Conservation (phyloP, 164 flowering plant genomes). For the Liquidambar formosana region DNA sequence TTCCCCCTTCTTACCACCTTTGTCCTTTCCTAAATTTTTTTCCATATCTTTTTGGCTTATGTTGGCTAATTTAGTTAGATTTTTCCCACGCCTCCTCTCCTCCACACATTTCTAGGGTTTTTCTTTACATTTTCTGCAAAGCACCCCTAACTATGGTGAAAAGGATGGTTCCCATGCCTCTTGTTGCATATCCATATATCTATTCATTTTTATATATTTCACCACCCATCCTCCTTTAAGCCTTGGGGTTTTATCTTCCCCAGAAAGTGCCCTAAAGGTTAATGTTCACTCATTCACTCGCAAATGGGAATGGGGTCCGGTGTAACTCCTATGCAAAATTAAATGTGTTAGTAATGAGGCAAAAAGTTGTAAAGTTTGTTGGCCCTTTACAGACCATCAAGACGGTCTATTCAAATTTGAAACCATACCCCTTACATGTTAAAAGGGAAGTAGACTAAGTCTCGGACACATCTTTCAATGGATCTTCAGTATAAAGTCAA, state of each 20-base stretch:
- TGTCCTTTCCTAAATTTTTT: slow-evolving; percentile 40
- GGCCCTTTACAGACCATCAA: slow-evolving; percentile 16
- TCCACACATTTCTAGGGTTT: slow-evolving; percentile 29
- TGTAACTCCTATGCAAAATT: slow-evolving; percentile 7
- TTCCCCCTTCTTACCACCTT: slow-evolving; percentile 23
- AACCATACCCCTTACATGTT: slow-evolving; percentile 9
- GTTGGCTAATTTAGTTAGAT: slow-evolving; percentile 28
- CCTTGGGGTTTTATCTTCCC: slow-evolving; percentile 16
- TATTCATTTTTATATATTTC: slow-evolving; percentile 12
- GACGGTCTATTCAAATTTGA: slow-evolving; percentile 3
- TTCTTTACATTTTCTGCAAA: too few species aligned
- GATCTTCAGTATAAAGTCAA: background rate
- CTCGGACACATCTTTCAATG: slow-evolving; percentile 2
- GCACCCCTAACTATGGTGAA: too few species aligned
- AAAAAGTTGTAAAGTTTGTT: slow-evolving; percentile 15
- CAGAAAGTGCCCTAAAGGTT: slow-evolving; percentile 6
- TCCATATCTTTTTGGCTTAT: slow-evolving; percentile 20
- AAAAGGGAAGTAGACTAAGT: slow-evolving; percentile 20
- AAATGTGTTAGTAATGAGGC: slow-evolving; percentile 8
- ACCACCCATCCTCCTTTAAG: slow-evolving; percentile 21
- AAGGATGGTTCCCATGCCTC: slow-evolving; percentile 18
- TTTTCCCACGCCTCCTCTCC: slow-evolving; percentile 1
- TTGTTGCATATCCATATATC: background rate
- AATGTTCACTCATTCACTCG: slow-evolving; percentile 6
- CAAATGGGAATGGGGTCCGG: slow-evolving; percentile 10